Evolutionary conservation across 768 basidiomycete species (phyloP), one percentile per base, ranked within the genome.

Genomic region (Daedalea quercina): DNA sequence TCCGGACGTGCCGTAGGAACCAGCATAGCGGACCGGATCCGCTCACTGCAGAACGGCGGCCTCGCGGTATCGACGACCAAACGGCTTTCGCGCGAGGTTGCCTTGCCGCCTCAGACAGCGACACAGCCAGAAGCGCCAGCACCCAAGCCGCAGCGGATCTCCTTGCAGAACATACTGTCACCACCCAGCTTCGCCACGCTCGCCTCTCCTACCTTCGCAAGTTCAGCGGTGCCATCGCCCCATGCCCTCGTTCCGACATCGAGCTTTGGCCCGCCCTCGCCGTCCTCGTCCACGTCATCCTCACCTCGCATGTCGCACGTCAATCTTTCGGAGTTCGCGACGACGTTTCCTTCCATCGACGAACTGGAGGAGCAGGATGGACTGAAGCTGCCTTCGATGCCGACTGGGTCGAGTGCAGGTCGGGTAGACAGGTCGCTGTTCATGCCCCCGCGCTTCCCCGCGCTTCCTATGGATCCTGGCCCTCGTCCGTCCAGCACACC

Each of bases 21-120:
- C 6, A 84, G 81, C 47, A 90, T 95, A 54, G 86, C 87, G 23
- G 91, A 92, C 70, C 80, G 93, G 47, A 76, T 93, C 69, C 81
- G 78, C 58, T 81, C 86, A 15, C 69, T 95, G 19, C 78, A 85
- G 63, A 81, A 80, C 54, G 83, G 79, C 44, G 93, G 93, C 1
- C 67, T 94, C 63, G 71, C 76, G 11, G 75, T 83, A 17, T 73
- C 76, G 47, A 63, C 69, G 3, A 60, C 76, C 12, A 87, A 86
- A 65, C 77, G 80, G 34, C 64, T 76, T 47, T 81, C 84, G 41
- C 80, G 78, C 54, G 81, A 84, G 59, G 54, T 75, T 9, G 69
- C 62, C 17, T 31, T 54, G 13, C 59, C 62, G 11, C 46, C 57
- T 45, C 48, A 54, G 35, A 46, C 60, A 45, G 47, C 66, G 48